Percentiles rank a stretch among this genome's conserved stretches.
phyloP scores from a whole-genome alignment of 805 yeast genomes.

The Kregervanrija fluxuum region DNA sequence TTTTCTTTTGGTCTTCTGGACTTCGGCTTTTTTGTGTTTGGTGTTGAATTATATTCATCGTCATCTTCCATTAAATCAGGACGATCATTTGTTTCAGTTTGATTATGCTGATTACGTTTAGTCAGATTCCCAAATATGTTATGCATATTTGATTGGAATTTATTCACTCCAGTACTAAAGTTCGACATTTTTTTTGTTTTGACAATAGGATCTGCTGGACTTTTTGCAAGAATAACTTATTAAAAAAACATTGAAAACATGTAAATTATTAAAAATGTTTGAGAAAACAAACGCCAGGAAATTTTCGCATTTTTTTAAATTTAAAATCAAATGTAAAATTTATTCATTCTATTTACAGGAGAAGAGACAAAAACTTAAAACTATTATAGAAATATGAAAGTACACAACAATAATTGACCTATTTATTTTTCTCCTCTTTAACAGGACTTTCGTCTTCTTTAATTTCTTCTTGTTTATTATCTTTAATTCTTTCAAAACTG shows the following conservation, averaged over 20 bases:
- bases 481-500: conserved; percentile 3
- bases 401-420: background rate
- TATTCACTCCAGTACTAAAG: conserved; percentile 7
- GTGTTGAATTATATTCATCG: conserved; percentile 21
- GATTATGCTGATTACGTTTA: conserved; percentile 12
- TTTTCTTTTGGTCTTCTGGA: conserved; percentile 59
- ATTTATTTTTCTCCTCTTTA: background rate
- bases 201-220: too few relatives aligned
- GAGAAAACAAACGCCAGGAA: too few relatives aligned
- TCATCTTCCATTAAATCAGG: conserved; percentile 21
- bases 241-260: too few relatives aligned
- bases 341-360: background rate
- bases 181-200: conserved; percentile 4
- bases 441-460: background rate
- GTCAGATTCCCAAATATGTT: conserved; percentile 7
- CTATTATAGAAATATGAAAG: too few relatives aligned
- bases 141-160: conserved; percentile 8
- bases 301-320: too few relatives aligned
- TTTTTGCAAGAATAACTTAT: too few relatives aligned
- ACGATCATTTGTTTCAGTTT: conserved; percentile 10
- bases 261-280: too few relatives aligned
- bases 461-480: background rate
- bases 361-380: background rate
- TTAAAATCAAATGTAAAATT: background rate
- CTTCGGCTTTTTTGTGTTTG: conserved; percentile 24